phyloP scores from a whole-genome alignment of 805 yeast genomes.

The Lipomyces japonicus region DNA sequence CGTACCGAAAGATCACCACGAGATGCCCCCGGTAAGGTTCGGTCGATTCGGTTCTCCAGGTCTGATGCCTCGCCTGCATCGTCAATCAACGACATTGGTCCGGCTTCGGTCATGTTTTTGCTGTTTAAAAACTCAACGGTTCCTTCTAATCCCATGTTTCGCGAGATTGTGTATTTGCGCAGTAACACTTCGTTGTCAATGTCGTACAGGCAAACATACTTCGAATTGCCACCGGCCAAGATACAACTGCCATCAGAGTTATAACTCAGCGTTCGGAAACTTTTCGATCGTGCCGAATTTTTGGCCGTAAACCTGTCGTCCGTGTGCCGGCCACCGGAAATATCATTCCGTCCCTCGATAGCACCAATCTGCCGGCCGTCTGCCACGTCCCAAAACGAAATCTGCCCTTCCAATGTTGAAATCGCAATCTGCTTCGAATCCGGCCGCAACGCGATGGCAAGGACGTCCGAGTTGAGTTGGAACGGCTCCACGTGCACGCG shows the following conservation, averaged over 20 bases:
- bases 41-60: constrained; percentile 73
- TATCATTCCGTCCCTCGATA: constrained; percentile 82
- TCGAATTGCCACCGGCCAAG: constrained; percentile 91
- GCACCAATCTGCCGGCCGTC: constrained; percentile 73
- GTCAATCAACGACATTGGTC: constrained; percentile 77
- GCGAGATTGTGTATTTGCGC: constrained; percentile 76
- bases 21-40: constrained; percentile 78
- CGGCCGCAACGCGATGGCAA: constrained; percentile 79
- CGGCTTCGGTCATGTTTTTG: constrained; percentile 79
- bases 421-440: constrained; percentile 91
- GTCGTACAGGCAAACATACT: constrained; percentile 87
- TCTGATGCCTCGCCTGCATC: constrained; percentile 83
- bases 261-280: constrained; percentile 74
- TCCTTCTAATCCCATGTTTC: constrained; percentile 88
- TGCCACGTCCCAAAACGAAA: constrained; percentile 78
- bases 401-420: constrained; percentile 81
- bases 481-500: constrained; percentile 87
- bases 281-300: constrained; percentile 78
- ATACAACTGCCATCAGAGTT: constrained; percentile 85
- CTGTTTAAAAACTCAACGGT: constrained; percentile 77
- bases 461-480: constrained; percentile 76
- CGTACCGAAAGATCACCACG: constrained; percentile 79
- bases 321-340: constrained; percentile 76
- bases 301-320: constrained; percentile 78
- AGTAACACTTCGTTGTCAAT: constrained; percentile 81